Percentiles rank a stretch among this genome's conserved stretches.
These are phyloP conservation scores for Yarrowia keelungensis DNA, from an alignment of 805 yeast species.

Conservation along the genomic window DNA sequence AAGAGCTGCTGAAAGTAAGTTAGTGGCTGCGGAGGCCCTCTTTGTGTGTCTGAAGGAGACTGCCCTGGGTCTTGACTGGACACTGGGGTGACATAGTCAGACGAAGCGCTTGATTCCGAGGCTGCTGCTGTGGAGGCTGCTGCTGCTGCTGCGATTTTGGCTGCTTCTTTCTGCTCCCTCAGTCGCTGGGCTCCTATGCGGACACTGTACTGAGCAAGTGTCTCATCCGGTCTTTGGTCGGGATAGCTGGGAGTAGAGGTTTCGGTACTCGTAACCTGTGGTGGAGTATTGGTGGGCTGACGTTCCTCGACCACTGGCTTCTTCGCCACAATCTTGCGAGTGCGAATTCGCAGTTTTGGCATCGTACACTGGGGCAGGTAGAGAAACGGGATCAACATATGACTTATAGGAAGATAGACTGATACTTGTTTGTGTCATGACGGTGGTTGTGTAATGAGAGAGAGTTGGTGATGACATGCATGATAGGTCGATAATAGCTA, in stretches of 20 bases:
- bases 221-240: no score
- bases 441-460: no score
- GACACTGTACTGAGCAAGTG: neutral
- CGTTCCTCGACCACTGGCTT: no score
- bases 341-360: conserved; percentile 13
- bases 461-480: no score
- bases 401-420: no score
- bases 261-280: no score
- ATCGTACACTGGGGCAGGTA: conserved; percentile 4
- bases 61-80: conserved; percentile 9
- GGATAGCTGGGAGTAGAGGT: neutral
- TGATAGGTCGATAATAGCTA: no score
- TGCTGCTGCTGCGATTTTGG: neutral
- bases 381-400: neutral
- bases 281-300: no score
- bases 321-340: neutral
- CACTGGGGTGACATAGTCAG: neutral
- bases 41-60: neutral
- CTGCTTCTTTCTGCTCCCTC: neutral
- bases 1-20: neutral
- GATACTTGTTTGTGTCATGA: no score
- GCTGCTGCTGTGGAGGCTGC: neutral
- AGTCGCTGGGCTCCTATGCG: neutral
- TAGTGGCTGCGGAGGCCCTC: neutral
- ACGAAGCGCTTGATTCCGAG: neutral